Percentiles rank a stretch among this genome's conserved stretches.
Conservation (phyloP, 352 stramenopile species). For the Blastocystis sp. region DNA sequence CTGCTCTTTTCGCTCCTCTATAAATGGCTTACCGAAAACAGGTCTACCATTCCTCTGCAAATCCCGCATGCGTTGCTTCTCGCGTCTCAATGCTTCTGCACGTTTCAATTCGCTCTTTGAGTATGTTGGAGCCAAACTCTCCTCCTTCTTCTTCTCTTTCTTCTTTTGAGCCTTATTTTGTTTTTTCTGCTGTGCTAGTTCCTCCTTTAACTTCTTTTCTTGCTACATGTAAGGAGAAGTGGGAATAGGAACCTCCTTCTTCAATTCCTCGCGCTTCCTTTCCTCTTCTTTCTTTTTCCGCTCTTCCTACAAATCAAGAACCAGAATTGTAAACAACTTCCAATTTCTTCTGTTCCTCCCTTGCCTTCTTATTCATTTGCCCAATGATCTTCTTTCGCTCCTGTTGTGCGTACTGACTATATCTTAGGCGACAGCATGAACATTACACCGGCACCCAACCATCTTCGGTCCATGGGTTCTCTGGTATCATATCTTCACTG, state of each 20-base stretch:
- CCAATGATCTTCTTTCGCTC: not conserved
- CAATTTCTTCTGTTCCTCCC: constrained; percentile 2
- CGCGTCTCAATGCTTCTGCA: constrained; percentile 1
- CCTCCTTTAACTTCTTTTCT: not conserved
- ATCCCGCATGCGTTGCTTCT: not conserved
- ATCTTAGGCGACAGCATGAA: not conserved
- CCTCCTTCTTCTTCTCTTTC: not conserved
- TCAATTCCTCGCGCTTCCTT: not conserved
- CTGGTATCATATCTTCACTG: not conserved
- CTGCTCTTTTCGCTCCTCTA: constrained; percentile 3
- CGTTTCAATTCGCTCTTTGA: constrained; percentile 31
- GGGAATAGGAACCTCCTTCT: not conserved
- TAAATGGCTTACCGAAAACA: not conserved
- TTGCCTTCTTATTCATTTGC: constrained; percentile 16
- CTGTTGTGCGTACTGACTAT: not conserved
- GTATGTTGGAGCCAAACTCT: not conserved
- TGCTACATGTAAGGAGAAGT: not conserved
- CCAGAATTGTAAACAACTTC: not conserved
- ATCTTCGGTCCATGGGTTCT: constrained; percentile 22
- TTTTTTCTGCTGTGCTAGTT: not conserved
- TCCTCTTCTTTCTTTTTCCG: constrained; percentile 1
- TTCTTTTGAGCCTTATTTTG: not conserved
- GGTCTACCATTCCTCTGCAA: not conserved
- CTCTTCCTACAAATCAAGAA: not conserved
- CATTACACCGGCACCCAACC: not conserved